phyloP scores from a whole-genome alignment of 2,329 filamentous ascomycete genomes.

The Clonostachys rosea region DNA sequence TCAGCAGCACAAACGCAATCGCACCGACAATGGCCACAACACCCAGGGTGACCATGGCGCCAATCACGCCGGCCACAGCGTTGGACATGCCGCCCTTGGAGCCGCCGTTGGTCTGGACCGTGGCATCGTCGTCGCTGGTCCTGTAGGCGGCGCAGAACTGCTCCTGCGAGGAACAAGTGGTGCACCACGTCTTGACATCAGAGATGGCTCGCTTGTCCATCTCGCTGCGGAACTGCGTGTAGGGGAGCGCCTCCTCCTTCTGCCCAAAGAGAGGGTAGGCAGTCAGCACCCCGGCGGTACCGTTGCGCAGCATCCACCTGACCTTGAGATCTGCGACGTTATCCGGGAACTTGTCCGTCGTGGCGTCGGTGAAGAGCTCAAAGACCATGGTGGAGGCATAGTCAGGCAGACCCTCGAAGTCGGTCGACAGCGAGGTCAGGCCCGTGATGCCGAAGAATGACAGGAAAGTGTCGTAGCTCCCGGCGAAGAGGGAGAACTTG shows the following conservation, averaged over 20 bases:
- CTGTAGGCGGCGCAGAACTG: constrained; percentile 24
- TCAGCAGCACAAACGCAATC: constrained; percentile 13
- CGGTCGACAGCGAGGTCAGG: constrained; percentile 14
- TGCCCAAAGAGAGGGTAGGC: constrained; percentile 21
- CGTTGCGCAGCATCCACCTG: constrained; percentile 26
- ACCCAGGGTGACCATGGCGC: constrained; percentile 22
- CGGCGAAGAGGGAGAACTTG: constrained; percentile 25
- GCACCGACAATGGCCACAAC: constrained; percentile 11
- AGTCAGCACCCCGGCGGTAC: constrained; percentile 18
- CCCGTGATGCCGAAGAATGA: constrained; percentile 22
- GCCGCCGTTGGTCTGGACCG: not conserved
- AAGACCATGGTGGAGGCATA: constrained; percentile 28
- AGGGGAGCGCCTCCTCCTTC: constrained; percentile 16
- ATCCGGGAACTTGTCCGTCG: constrained; percentile 14
- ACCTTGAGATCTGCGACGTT: constrained; percentile 17
- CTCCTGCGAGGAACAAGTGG: constrained; percentile 13
- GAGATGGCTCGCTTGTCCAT: constrained; percentile 18
- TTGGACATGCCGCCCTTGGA: constrained; percentile 18
- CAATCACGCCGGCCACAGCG: constrained; percentile 23
- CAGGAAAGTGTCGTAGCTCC: constrained; percentile 28
- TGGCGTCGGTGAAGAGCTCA: constrained; percentile 20
- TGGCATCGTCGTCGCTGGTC: constrained; percentile 4
- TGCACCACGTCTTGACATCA: constrained; percentile 21
- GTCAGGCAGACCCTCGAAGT: constrained; percentile 24
- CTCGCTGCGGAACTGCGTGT: constrained; percentile 17